Conservation (phyloP, 352 stramenopile genomes). For the Globisporangium ultimum region DNA sequence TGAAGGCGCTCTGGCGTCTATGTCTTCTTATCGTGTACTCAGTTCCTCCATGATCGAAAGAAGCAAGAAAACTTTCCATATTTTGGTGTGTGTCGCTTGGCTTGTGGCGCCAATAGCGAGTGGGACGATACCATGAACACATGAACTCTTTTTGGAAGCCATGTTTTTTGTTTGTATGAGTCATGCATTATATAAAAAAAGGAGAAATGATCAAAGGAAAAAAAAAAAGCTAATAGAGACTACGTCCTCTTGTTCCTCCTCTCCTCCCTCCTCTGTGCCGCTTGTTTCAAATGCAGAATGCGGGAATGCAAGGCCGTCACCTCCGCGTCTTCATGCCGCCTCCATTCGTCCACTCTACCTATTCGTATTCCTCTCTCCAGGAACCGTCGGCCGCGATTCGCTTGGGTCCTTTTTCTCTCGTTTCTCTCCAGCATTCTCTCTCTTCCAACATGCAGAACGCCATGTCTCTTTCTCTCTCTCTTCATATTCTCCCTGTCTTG, state of each 20-base stretch:
- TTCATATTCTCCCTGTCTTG: not conserved
- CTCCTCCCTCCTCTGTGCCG: not conserved
- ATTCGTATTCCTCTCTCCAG: slow-evolving; percentile 2
- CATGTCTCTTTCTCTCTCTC: not conserved
- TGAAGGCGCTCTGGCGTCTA: not conserved
- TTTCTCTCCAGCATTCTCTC: slow-evolving; percentile 5
- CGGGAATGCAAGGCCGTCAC: not conserved
- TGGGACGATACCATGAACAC: no score
- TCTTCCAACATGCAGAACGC: not conserved
- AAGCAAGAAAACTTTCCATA: no score
- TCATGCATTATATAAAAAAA: no score
- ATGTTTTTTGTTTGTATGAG: no score
- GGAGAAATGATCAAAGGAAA: no score
- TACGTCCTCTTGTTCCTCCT: not conserved
- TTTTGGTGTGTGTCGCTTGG: no score
- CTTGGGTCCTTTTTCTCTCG: slow-evolving; percentile 7
- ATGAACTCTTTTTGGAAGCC: no score
- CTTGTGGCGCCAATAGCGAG: no score
- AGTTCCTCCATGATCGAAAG: not conserved
- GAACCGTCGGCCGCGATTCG: not conserved
- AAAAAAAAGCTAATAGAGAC: not conserved
- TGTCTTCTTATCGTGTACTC: not conserved
- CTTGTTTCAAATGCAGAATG: slow-evolving; percentile 7
- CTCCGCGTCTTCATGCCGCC: not conserved
- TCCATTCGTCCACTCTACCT: not conserved